Percentiles rank a stretch among this genome's conserved stretches.
These are phyloP conservation scores for Trichophyton benhamiae DNA, from an alignment of 2,329 filamentous ascomycete species.

Conservation along the genomic window DNA sequence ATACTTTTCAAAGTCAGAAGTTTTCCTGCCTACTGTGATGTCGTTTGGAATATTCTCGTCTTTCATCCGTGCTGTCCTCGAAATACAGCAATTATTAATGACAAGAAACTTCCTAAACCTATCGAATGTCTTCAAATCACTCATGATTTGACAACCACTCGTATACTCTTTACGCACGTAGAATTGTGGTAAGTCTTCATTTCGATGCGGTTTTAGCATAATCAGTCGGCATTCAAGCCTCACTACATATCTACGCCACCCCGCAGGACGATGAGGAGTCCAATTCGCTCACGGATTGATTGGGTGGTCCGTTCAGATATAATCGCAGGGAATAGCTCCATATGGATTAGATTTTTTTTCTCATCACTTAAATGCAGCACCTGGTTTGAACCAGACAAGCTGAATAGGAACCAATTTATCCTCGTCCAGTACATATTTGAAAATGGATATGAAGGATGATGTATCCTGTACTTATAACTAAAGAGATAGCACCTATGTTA, in stretches of 20 bases:
- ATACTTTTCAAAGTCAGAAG: not conserved
- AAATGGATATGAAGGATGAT: no score
- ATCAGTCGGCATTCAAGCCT: no score
- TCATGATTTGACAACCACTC: not conserved
- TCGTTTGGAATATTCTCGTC: not conserved
- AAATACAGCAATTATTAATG: not conserved
- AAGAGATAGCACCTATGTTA: constrained; percentile 20
- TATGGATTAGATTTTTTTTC: no score
- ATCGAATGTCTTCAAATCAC: not conserved
- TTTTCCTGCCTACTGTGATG: not conserved
- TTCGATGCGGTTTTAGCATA: not conserved
- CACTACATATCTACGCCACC: no score
- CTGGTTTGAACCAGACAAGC: no score
- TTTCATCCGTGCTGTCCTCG: constrained; percentile 3
- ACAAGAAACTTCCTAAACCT: not conserved
- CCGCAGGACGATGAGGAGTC: no score
- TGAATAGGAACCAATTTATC: no score
- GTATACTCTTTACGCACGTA: not conserved
- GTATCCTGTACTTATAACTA: not conserved
- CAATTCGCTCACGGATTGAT: no score
- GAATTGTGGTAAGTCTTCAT: not conserved
- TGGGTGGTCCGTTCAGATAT: no score
- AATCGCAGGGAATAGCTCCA: no score
- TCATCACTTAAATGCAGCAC: no score
- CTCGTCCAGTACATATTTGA: no score